Base-by-base conservation (phyloP, 2,329 filamentous ascomycete genomes). In the Coniochaeta ligniaria region DNA sequence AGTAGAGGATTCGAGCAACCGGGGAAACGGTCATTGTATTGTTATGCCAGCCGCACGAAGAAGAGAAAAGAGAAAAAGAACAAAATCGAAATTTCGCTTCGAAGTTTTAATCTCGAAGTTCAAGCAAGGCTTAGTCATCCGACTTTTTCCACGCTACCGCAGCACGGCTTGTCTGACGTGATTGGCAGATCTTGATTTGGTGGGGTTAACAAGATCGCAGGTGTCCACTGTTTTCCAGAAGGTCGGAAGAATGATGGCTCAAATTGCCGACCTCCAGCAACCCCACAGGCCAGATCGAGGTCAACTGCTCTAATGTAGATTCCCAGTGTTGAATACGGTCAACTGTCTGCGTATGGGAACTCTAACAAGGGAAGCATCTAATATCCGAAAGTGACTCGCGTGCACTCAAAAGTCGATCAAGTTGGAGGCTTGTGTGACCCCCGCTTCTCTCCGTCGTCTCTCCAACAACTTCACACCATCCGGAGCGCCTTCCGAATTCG, bases 1-100 rank as follows among this genome's bases (percentile, higher is more conserved):
- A 36, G 28, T 31, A 72, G 54, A 72, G 78, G 79, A 87, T 80
- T 81, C 83, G 87, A 89, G 89, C 88, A 92, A 92, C 88, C 90
- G 86, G 88, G 88, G 85, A 83, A 84, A 84, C 73, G 79, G 76
- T n/a, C n/a, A n/a, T n/a, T n/a, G n/a, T 79, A 26, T 77, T 77
- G 83, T 87, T 81, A 85, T 87, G 85, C 86, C 86, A 79, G 88
- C 89, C 89, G 89, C 89, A 92, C 88, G 80, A 91, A 82, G 85
- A 83, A 82, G 78, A 78, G 80, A 83, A 84, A 77, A 72, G 17
- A 75, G 70, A 76, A 74, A 75, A 60, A 65, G 69, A 70, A 59
- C 56, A 58, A 36, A 52, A 59, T 47, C 60, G 58, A 61, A 60
- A 62, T 52, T 60, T 63, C 47, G 58, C 55, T 59, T 58, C 20